Evolutionary conservation across 2,329 filamentous ascomycete genomes (phyloP).

Genomic region (Phoma sp.): DNA sequence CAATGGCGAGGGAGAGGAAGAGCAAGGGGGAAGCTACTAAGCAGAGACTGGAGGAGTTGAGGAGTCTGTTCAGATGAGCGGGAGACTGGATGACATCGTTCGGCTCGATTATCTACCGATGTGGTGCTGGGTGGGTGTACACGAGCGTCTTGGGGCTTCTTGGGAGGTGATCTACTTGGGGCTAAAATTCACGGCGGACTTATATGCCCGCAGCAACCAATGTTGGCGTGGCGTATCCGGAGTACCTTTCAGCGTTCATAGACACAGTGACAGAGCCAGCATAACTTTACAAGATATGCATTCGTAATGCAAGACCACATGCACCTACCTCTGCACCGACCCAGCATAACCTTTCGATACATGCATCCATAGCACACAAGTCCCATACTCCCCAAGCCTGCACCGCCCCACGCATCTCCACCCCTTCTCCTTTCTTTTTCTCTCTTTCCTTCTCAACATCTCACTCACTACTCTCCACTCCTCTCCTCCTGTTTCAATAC

Average conservation of each 20-base stretch:
- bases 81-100: too few species aligned
- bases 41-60: slow-evolving; percentile 67
- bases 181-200: not conserved
- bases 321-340: too few species aligned
- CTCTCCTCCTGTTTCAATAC: too few species aligned
- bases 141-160: not conserved
- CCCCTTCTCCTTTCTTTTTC: too few species aligned
- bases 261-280: not conserved
- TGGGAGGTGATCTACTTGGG: not conserved
- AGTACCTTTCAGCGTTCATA: not conserved
- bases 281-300: not conserved
- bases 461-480: too few species aligned
- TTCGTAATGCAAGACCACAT: not conserved
- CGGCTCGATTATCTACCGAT: not conserved
- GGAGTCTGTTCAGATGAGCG: slow-evolving; percentile 59
- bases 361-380: too few species aligned
- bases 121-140: not conserved
- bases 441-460: too few species aligned
- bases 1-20: slow-evolving; percentile 58
- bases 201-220: not conserved
- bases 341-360: too few species aligned
- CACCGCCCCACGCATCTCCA: too few species aligned
- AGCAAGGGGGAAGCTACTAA: slow-evolving; percentile 68
- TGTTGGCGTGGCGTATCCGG: not conserved
- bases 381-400: too few species aligned